Evolutionary conservation across 352 stramenopile genomes (phyloP).

Genomic region (Phytophthora agathidicida): DNA sequence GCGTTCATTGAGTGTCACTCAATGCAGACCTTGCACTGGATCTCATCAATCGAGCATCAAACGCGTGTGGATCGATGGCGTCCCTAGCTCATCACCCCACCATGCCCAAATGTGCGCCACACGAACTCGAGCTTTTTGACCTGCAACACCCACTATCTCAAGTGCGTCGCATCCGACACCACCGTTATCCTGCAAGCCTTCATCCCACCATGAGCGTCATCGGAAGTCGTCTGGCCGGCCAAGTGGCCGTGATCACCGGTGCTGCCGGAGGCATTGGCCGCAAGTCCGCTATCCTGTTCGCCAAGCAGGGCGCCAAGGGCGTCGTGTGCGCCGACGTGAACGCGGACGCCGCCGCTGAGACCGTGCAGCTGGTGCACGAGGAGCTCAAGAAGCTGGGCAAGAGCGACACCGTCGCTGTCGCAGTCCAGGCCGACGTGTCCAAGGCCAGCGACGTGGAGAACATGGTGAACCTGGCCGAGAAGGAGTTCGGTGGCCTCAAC

Average conservation of each 20-base stretch:
- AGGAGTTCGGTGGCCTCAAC: slow-evolving; percentile 78
- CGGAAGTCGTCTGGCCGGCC: slow-evolving; percentile 61
- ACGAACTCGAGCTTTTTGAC: too few species aligned
- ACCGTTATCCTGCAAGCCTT: neutral
- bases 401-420: slow-evolving; percentile 55
- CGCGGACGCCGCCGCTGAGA: slow-evolving; percentile 67
- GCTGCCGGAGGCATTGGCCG: slow-evolving; percentile 83
- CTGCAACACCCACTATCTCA: slow-evolving; percentile 25
- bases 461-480: slow-evolving; percentile 81
- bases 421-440: slow-evolving; percentile 75
- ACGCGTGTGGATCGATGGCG: slow-evolving; percentile 9
- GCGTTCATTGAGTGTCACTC: slow-evolving; percentile 24
- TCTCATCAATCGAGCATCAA: slow-evolving; percentile 28
- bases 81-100: slow-evolving; percentile 4
- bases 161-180: slow-evolving; percentile 13
- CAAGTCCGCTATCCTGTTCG: slow-evolving; percentile 85
- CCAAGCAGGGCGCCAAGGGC: slow-evolving; percentile 75
- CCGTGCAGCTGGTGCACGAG: slow-evolving; percentile 64
- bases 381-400: slow-evolving; percentile 68
- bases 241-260: slow-evolving; percentile 86
- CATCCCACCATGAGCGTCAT: slow-evolving; percentile 54
- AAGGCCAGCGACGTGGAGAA: slow-evolving; percentile 72
- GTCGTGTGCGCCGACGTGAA: slow-evolving; percentile 87
- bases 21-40: slow-evolving; percentile 12
- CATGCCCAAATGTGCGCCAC: slow-evolving; percentile 6